Base-by-base conservation (phyloP, 1,139 yeast genomes). In the Candida pseudocylindracea region DNA sequence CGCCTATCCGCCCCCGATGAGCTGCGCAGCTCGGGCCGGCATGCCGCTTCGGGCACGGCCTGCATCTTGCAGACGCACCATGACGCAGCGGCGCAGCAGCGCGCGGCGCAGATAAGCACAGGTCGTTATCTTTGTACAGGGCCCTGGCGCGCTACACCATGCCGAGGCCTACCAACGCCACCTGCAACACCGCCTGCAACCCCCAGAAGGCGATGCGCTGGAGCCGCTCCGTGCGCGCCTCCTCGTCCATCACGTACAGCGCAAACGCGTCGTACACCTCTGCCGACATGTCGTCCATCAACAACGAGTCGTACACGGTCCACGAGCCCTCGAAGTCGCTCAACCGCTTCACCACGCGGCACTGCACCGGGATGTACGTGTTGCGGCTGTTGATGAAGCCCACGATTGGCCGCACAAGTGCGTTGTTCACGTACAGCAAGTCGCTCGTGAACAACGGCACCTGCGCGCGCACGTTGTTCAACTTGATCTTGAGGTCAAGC, bases 131-230 rank as follows among this genome's bases (percentile, higher is more conserved):
- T 15, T 15, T 15, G 20, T 15, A 15, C 20, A 15, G 6, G 6
- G 6, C 20, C 20, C 6, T n/a, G n/a, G n/a, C n/a, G n/a, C n/a
- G n/a, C n/a, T 6, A 15, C 4, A 15, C 20, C 20, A 15, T 67
- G 1, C 92, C 92, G 27, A 85, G 58, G 29, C 93, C 80, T 60
- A 88, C 68, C 28, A 88, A 63, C 11, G 88, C 53, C 34, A 81
- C 56, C 49, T 88, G 98, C 27, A 88, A 62, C 12, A 88, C 54
- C 35, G 83, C 57, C 49, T 88, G 98, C 31, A 81, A 51, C 1
- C 93, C 72, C 98, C 98, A 88, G 48, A 88, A 80, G 1, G 93
- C 92, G 8, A 88, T 83, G 46, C 83, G 76, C 41, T 67, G 67
- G 62, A 85, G 60, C 36, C 96, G 54, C 26, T 72, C 57, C 10